These are phyloP conservation scores for Backusella tuberculispora DNA, from an alignment of 192 early-diverging fungal species.

Conservation along the genomic window DNA sequence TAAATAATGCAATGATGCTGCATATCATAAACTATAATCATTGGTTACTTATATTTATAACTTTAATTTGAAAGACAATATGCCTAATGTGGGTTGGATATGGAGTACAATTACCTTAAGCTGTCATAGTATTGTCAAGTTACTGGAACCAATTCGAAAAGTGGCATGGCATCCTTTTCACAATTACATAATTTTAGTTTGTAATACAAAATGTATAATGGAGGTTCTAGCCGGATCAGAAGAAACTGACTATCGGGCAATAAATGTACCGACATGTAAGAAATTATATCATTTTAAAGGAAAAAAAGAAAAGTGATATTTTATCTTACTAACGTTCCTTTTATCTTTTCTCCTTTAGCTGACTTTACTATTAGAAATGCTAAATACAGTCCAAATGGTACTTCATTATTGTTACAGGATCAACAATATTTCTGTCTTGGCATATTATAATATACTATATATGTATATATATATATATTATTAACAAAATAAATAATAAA, in stretches of 20 bases:
- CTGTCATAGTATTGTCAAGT: conserved; percentile 59
- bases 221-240: conserved; percentile 20
- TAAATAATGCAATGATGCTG: background rate
- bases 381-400: conserved; percentile 75
- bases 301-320: background rate
- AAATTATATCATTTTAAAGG: background rate
- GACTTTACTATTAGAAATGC: conserved; percentile 64
- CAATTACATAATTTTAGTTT: background rate
- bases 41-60: conserved; percentile 13
- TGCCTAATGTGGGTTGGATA: conserved; percentile 76
- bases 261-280: conserved; percentile 59
- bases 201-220: conserved; percentile 21
- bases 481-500: conserved; percentile 10
- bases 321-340: background rate
- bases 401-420: conserved; percentile 68
- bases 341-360: conserved; percentile 31
- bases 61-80: conserved; percentile 59
- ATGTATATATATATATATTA: background rate
- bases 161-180: conserved; percentile 71
- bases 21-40: background rate
- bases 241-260: conserved; percentile 34
- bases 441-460: background rate
- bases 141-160: conserved; percentile 58
- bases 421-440: conserved; percentile 75
- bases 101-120: conserved; percentile 62